phyloP scores from a whole-genome alignment of 2,329 filamentous ascomycete species.

The Myriosclerotinia scirpicola region DNA sequence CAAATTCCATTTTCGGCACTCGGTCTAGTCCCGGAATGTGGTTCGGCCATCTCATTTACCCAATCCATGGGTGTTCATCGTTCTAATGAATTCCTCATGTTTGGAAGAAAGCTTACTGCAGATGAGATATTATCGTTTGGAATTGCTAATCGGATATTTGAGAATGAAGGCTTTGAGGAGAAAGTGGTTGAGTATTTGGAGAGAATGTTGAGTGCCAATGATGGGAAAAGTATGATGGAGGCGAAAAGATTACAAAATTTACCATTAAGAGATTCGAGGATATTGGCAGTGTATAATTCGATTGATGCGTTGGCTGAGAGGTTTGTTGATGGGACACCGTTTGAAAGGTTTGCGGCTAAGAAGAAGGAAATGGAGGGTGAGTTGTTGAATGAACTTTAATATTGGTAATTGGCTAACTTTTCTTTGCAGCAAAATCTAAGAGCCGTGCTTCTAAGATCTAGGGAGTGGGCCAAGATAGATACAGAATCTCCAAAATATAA shows the following conservation, averaged over 20 bases:
- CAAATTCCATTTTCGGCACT: constrained; percentile 51
- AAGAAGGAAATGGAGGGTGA: constrained; percentile 39
- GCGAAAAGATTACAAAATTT: constrained; percentile 51
- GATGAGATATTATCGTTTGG: constrained; percentile 47
- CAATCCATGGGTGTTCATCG: constrained; percentile 51
- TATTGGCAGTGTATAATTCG: constrained; percentile 50
- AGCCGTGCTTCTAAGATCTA: constrained; percentile 33
- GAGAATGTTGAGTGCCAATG: constrained; percentile 47
- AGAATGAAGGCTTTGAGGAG: constrained; percentile 44
- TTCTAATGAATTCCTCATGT: constrained; percentile 54
- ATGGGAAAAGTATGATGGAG: constrained; percentile 55
- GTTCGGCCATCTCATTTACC: constrained; percentile 48
- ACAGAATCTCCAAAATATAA: too few species aligned
- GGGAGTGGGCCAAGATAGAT: background rate
- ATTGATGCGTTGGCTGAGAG: constrained; percentile 50
- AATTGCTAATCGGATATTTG: constrained; percentile 49
- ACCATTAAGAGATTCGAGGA: constrained; percentile 45
- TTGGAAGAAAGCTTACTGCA: constrained; percentile 48
- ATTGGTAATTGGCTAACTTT: background rate
- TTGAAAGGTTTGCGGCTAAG: constrained; percentile 47
- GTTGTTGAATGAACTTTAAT: constrained; percentile 7
- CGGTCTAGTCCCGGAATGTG: constrained; percentile 51
- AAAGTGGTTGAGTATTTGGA: constrained; percentile 46
- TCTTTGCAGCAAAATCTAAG: constrained; percentile 31
- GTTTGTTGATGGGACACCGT: constrained; percentile 50